A percentile compares a stretch with the other conserved stretches of the same genome.
phyloP scores from a whole-genome alignment of 2,329 filamentous ascomycete species.

The Colletotrichum echinochloae region DNA sequence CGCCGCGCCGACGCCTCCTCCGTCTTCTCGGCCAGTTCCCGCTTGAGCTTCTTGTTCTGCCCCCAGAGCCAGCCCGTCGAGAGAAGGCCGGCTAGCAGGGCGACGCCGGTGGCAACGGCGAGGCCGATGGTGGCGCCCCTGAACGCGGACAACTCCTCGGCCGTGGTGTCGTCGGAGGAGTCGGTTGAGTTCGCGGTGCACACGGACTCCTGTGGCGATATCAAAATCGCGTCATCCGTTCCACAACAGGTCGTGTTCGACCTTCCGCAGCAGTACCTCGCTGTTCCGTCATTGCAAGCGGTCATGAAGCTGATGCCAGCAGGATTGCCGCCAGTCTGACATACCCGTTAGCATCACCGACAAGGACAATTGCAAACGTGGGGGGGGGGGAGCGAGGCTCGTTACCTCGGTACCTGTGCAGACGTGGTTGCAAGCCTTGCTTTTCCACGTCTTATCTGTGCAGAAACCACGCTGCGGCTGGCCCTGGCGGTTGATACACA shows the following conservation, averaged over 20 bases:
- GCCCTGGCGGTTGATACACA: slow-evolving; percentile 45
- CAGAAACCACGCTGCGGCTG: slow-evolving; percentile 47
- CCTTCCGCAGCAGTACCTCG: slow-evolving; percentile 49
- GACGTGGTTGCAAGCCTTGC: slow-evolving; percentile 47
- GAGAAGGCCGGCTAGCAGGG: slow-evolving; percentile 37
- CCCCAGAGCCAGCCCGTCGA: slow-evolving; percentile 42
- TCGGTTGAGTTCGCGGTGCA: slow-evolving; percentile 29
- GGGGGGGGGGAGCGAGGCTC: too few species aligned
- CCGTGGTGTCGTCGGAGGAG: slow-evolving; percentile 22
- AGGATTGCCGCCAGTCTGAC: slow-evolving; percentile 9
- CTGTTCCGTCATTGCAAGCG: slow-evolving; percentile 44
- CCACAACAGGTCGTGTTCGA: slow-evolving; percentile 48
- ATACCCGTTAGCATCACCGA: background rate
- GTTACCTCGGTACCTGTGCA: slow-evolving; percentile 44
- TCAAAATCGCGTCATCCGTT: slow-evolving; percentile 43
- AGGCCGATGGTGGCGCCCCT: slow-evolving; percentile 46
- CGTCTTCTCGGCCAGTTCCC: slow-evolving; percentile 29
- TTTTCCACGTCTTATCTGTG: slow-evolving; percentile 49
- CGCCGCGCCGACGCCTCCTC: background rate
- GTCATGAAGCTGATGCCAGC: slow-evolving; percentile 32
- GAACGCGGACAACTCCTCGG: slow-evolving; percentile 29
- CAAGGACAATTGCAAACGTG: background rate
- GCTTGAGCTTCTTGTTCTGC: slow-evolving; percentile 43
- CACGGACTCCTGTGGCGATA: slow-evolving; percentile 44
- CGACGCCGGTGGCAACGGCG: slow-evolving; percentile 43